Conservation (phyloP, 805 yeast genomes). For the Kuraishia floccosa region DNA sequence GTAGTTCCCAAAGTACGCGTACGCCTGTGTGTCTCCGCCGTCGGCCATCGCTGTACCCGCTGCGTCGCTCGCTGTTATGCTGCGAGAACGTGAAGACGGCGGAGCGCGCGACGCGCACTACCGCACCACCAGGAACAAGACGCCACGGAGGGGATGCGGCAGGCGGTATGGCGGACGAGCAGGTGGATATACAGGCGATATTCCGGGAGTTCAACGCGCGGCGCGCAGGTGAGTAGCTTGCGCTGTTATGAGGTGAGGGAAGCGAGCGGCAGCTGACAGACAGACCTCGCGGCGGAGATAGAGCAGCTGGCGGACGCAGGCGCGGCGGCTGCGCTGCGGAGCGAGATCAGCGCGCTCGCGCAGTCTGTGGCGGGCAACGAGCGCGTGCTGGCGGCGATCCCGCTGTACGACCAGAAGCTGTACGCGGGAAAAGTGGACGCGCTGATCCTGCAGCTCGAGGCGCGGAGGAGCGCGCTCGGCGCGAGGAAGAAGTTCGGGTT, state of each 20-base stretch:
- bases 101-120: background rate
- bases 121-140: background rate
- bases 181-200: slow-evolving; percentile 1
- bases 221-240: background rate
- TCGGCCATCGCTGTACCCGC: background rate
- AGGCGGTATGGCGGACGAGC: background rate
- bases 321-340: slow-evolving; percentile 4
- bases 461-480: slow-evolving; percentile 6
- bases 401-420: slow-evolving; percentile 13
- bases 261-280: background rate
- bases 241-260: slow-evolving; percentile 2
- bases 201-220: background rate
- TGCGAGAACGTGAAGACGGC: background rate
- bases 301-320: background rate
- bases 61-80: background rate
- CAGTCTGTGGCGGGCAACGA: slow-evolving; percentile 8
- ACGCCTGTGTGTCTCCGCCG: slow-evolving; percentile 1
- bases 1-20: slow-evolving; percentile 3
- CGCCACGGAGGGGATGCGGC: background rate
- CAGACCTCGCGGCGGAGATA: slow-evolving; percentile 1
- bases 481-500: slow-evolving; percentile 11
- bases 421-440: slow-evolving; percentile 9
- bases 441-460: slow-evolving; percentile 10
- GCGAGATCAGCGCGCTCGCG: slow-evolving; percentile 8
- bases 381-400: slow-evolving; percentile 6